Percentiles rank a stretch among this genome's conserved stretches.
Conservation (phyloP, 2,329 filamentous ascomycete genomes). For the Helminthosporium solani region DNA sequence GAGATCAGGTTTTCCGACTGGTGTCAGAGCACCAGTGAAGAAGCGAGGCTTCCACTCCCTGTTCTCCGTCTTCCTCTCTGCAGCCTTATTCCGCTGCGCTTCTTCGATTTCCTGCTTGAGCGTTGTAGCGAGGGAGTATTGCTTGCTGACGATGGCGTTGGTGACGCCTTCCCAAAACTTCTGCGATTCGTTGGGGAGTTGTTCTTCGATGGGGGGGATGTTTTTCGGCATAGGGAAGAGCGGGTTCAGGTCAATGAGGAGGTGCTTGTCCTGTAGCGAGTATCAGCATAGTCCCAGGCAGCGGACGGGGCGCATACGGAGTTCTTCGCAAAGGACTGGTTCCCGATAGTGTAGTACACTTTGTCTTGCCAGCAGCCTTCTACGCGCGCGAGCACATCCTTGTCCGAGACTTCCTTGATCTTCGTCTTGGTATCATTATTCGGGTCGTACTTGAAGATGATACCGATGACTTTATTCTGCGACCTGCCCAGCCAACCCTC, state of each 20-base stretch:
- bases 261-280: constrained; percentile 52
- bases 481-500: constrained; percentile 92
- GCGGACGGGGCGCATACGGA: constrained; percentile 53
- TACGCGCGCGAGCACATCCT: constrained; percentile 78
- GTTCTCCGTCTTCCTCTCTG: constrained; percentile 70
- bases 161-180: constrained; percentile 88
- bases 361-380: constrained; percentile 82
- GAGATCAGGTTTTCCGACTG: constrained; percentile 62
- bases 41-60: constrained; percentile 83
- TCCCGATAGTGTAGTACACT: constrained; percentile 59
- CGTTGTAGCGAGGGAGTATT: constrained; percentile 79
- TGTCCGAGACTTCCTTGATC: constrained; percentile 83
- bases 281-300: constrained; percentile 4
- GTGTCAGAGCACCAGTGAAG: constrained; percentile 67
- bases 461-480: constrained; percentile 87
- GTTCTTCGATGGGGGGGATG: constrained; percentile 72
- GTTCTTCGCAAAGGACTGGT: constrained; percentile 48
- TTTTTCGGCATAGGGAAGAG: constrained; percentile 77
- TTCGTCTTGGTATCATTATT: constrained; percentile 77
- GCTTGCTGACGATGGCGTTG: constrained; percentile 77
- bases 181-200: constrained; percentile 86
- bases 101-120: constrained; percentile 93
- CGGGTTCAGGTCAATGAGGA: constrained; percentile 86
- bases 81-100: constrained; percentile 78
- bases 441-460: constrained; percentile 88